These are phyloP conservation scores for Nitzschia sp. DNA, from an alignment of 108 stramenopile species.

Conservation along the genomic window DNA sequence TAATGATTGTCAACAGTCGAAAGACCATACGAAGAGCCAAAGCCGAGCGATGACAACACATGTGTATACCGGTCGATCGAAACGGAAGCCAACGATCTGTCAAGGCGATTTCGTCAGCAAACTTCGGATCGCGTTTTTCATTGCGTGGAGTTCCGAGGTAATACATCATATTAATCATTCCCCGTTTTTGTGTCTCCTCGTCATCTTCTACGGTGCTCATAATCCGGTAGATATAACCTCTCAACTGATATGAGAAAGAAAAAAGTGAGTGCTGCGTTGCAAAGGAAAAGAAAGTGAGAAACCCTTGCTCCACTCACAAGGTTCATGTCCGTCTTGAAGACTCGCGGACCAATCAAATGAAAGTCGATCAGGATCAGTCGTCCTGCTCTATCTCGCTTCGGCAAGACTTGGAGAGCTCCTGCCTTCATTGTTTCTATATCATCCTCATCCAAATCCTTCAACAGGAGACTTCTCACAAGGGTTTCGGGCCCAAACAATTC, in stretches of 20 bases:
- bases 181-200: background rate
- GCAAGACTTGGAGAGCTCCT: background rate
- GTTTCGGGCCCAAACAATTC: conserved; percentile 9
- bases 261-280: too few species aligned
- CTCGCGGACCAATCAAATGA: background rate
- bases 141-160: background rate
- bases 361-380: conserved; percentile 3
- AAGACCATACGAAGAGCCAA: background rate
- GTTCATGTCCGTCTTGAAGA: background rate
- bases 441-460: conserved; percentile 10
- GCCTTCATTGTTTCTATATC: background rate
- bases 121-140: background rate
- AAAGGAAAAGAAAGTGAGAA: background rate
- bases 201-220: conserved; percentile 4
- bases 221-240: background rate
- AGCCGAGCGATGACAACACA: background rate
- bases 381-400: conserved; percentile 2
- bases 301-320: too few species aligned
- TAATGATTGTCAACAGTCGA: background rate
- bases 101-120: background rate
- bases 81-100: background rate
- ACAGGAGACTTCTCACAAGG: background rate
- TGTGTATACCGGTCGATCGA: background rate
- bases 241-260: too few species aligned
- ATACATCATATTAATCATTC: background rate